phyloP scores from a whole-genome alignment of 225 moss, liverwort and hornwort species.

The Polytrichum formosum region DNA sequence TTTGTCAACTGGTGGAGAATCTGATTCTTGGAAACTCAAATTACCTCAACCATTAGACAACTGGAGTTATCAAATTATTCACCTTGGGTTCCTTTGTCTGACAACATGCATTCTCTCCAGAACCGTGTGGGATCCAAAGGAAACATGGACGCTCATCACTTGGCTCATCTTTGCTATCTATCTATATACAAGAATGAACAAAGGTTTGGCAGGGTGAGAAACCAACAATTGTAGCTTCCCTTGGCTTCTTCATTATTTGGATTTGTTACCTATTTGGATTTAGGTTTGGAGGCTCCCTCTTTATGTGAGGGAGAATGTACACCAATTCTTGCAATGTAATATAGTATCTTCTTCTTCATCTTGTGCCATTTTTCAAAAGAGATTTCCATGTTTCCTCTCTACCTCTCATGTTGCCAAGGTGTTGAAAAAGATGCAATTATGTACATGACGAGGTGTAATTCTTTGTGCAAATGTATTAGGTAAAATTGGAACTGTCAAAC shows the following conservation, averaged over 20 bases:
- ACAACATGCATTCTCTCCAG: conserved; percentile 44
- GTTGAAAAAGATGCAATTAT: too few relatives aligned
- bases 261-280: conserved; percentile 49
- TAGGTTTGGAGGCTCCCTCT: neutral
- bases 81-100: conserved; percentile 43
- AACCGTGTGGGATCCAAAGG: conserved; percentile 58
- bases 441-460: too few relatives aligned
- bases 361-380: neutral
- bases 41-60: conserved; percentile 36
- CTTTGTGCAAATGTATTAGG: too few relatives aligned
- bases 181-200: conserved; percentile 49
- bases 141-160: conserved; percentile 62
- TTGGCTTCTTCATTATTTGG: conserved; percentile 50
- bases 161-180: conserved; percentile 61
- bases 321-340: neutral
- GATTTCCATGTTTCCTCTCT: too few relatives aligned
- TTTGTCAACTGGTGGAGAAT: neutral
- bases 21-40: conserved; percentile 13
- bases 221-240: conserved; percentile 35
- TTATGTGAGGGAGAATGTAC: neutral
- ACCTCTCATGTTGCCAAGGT: too few relatives aligned
- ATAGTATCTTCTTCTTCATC: neutral
- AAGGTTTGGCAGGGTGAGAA: conserved; percentile 51
- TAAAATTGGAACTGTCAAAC: too few relatives aligned
- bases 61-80: conserved; percentile 41